Conservation (phyloP, 2,329 filamentous ascomycete genomes). For the Ascochyta koolunga region DNA sequence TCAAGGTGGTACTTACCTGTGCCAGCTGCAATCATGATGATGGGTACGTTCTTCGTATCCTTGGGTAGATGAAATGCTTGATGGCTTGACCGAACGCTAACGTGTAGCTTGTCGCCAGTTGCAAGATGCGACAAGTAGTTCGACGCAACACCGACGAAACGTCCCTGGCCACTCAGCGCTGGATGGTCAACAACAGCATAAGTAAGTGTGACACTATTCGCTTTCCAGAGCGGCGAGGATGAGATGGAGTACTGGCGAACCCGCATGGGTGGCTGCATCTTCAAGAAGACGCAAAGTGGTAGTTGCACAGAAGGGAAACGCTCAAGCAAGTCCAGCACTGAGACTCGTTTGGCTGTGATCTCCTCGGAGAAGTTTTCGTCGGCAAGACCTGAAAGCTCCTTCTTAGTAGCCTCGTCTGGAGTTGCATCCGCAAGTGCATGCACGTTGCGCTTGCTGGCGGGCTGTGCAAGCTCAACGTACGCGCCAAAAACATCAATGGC, state of each 20-base stretch:
- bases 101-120: slow-evolving; percentile 51
- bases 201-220: slow-evolving; percentile 66
- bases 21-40: slow-evolving; percentile 50
- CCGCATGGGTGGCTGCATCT: slow-evolving; percentile 77
- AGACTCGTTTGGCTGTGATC: slow-evolving; percentile 62
- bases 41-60: slow-evolving; percentile 48
- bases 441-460: slow-evolving; percentile 70
- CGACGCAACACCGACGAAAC: slow-evolving; percentile 52
- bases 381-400: slow-evolving; percentile 56
- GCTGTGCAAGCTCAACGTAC: slow-evolving; percentile 75
- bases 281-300: slow-evolving; percentile 70
- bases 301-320: slow-evolving; percentile 63
- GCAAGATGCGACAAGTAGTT: slow-evolving; percentile 51
- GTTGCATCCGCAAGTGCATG: slow-evolving; percentile 57
- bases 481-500: slow-evolving; percentile 69
- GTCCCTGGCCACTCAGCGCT: slow-evolving; percentile 53
- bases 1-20: slow-evolving; percentile 26
- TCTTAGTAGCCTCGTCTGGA: slow-evolving; percentile 57
- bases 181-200: slow-evolving; percentile 69
- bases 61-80: slow-evolving; percentile 53
- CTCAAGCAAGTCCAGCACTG: slow-evolving; percentile 73
- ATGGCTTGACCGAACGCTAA: slow-evolving; percentile 50
- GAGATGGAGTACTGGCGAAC: slow-evolving; percentile 82
- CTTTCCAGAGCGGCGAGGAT: slow-evolving; percentile 69
- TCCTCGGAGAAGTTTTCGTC: slow-evolving; percentile 47